Evolutionary conservation across 345 rosid species (phyloP).

Genomic region (Hibiscus tridactylites): DNA sequence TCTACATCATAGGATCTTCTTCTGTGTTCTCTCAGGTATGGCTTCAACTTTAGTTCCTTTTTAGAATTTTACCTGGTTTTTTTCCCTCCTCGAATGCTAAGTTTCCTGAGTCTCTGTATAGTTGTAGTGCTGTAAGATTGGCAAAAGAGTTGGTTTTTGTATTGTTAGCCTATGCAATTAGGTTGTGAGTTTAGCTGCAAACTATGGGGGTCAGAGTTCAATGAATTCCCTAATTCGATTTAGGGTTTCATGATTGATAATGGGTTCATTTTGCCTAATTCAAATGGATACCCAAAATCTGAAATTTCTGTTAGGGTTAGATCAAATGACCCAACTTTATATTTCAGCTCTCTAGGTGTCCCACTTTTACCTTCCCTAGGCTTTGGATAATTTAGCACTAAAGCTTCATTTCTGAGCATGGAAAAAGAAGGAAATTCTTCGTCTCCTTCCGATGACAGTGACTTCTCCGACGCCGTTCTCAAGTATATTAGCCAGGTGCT

Average conservation of each 20-base stretch:
- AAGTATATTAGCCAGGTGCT: conserved; percentile 56
- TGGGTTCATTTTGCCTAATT: conserved; percentile 22
- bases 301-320: conserved; percentile 25
- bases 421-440: conserved; percentile 26
- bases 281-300: conserved; percentile 19
- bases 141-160: neutral
- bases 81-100: neutral
- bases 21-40: neutral
- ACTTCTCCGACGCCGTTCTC: conserved; percentile 41
- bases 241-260: conserved; percentile 20
- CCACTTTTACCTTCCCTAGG: neutral
- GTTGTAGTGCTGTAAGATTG: neutral
- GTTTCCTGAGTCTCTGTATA: neutral
- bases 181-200: neutral
- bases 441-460: conserved; percentile 39
- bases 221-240: conserved; percentile 13
- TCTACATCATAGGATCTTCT: too few relatives aligned
- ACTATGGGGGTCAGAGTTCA: conserved; percentile 16
- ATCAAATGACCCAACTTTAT: conserved; percentile 26
- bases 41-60: neutral
- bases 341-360: conserved; percentile 19
- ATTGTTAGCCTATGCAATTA: neutral
- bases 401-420: neutral
- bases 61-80: neutral
- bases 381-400: conserved; percentile 8